Conservation (phyloP, 208 protist species). For the Trypanosoma melophagium region DNA sequence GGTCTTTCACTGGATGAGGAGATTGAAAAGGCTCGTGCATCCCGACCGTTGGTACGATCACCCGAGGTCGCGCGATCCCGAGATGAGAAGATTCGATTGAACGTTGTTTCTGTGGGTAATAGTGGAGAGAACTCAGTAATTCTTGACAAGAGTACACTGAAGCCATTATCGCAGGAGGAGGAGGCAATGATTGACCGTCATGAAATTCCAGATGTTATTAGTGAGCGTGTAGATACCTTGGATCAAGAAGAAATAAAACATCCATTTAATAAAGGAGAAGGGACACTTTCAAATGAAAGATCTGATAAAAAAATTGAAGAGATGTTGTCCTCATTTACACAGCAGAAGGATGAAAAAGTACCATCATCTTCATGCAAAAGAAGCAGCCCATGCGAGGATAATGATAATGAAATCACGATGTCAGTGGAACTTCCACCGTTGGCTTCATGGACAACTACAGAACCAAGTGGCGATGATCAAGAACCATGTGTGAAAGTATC, state of each 20-base stretch:
- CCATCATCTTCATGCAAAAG: background rate
- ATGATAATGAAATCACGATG: background rate
- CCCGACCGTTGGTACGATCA: conserved; percentile 21
- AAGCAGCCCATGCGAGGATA: background rate
- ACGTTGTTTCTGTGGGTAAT: background rate
- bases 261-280: background rate
- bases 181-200: conserved; percentile 45
- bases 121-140: background rate
- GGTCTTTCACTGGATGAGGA: conserved; percentile 22
- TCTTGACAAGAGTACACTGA: conserved; percentile 11
- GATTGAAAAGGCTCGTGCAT: conserved; percentile 20
- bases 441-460: conserved; percentile 2
- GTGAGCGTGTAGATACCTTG: conserved; percentile 1
- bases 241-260: background rate
- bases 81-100: conserved; percentile 1
- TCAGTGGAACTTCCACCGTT: conserved; percentile 17
- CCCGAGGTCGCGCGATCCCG: background rate
- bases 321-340: background rate
- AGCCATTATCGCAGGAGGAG: conserved; percentile 30
- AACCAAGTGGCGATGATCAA: background rate
- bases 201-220: conserved; percentile 42
- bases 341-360: background rate
- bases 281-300: background rate
- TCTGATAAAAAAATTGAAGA: too few species aligned
- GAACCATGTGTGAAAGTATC: conserved; percentile 17